Evolutionary conservation across 2,329 filamentous ascomycete genomes (phyloP).

Genomic region (Phaeosphaeria sp.): DNA sequence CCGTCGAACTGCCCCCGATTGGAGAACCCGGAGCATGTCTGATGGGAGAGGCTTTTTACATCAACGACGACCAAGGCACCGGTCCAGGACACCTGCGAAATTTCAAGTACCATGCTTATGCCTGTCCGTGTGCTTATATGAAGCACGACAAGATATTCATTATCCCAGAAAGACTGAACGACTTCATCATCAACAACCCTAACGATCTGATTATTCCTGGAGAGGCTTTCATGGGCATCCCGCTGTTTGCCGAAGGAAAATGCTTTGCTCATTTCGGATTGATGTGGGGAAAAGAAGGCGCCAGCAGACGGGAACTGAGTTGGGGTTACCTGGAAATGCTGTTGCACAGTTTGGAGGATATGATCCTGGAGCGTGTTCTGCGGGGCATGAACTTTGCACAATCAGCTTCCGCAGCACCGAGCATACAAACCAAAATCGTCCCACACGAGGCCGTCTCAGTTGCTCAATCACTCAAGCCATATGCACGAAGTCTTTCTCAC

Average conservation of each 20-base stretch:
- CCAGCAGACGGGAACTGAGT: conserved; percentile 61
- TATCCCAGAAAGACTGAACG: conserved; percentile 67
- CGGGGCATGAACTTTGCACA: conserved; percentile 57
- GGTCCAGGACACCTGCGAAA: conserved; percentile 60
- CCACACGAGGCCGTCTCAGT: conserved; percentile 64
- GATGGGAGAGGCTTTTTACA: conserved; percentile 71
- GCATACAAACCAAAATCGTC: conserved; percentile 53
- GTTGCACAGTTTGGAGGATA: conserved; percentile 71
- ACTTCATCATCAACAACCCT: conserved; percentile 67
- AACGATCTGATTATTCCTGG: conserved; percentile 67
- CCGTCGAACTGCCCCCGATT: conserved; percentile 67
- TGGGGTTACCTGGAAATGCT: conserved; percentile 74
- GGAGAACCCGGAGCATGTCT: conserved; percentile 68
- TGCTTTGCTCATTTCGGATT: conserved; percentile 75
- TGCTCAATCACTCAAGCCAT: conserved; percentile 72
- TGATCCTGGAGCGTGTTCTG: conserved; percentile 66
- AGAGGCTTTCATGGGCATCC: conserved; percentile 72
- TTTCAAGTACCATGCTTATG: conserved; percentile 70
- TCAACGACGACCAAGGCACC: conserved; percentile 65
- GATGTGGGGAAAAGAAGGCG: conserved; percentile 72
- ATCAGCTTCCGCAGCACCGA: conserved; percentile 27
- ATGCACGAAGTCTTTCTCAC: conserved; percentile 75
- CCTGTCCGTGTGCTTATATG: conserved; percentile 72
- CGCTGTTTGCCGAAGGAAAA: conserved; percentile 69
- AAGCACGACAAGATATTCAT: conserved; percentile 74